Base-by-base conservation (phyloP, 129 eudicot genomes). In the Flaveria linearis region DNA sequence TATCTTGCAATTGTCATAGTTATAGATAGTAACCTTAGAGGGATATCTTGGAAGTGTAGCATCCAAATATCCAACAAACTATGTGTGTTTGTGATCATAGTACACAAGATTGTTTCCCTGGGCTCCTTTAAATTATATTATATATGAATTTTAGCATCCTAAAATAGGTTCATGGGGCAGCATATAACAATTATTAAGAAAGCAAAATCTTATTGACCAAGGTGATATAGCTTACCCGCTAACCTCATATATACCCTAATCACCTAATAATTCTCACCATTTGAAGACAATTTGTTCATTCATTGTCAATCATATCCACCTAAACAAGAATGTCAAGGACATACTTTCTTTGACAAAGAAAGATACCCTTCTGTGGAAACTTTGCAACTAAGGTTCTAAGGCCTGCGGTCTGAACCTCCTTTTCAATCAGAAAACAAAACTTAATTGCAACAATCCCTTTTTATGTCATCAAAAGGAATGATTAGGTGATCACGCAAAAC, bases 51-150 rank as follows among this genome's bases (percentile, higher is more conserved):
- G 20, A 33, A 28, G 28, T 71, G 15, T 53, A 11, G 20, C 9
- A 7, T 57, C 55, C 30, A 33, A 30, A 28, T 36, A 30, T 51
- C 66, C 65, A 50, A 66, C 47, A n/a, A 66, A 8, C 3, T 72
- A 11, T 71, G 66, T 52, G 11, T 53, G 63, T 53, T 66, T 17
- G 11, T 72, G 76, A 72, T 53, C 51, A 33, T 52, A 72, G 66
- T 53, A 52, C 36, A 53, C 12, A 53, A n/a, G 49, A 53, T 17
- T 30, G 76, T 30, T 72, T 33, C 36, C 76, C 51, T 17, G 1
- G 9, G 65, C 65, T 71, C 47, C 28, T 26, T 30, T 9, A 72
- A 72, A 5, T 13, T 36, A n/a, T 50, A 52, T 51, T 50, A 5
- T 25, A 46, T 22, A n/a, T 70, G 45, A 70, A 70, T 49, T 45